These are phyloP conservation scores for Lipomyces sp. DNA, from an alignment of 805 yeast species.

Conservation along the genomic window DNA sequence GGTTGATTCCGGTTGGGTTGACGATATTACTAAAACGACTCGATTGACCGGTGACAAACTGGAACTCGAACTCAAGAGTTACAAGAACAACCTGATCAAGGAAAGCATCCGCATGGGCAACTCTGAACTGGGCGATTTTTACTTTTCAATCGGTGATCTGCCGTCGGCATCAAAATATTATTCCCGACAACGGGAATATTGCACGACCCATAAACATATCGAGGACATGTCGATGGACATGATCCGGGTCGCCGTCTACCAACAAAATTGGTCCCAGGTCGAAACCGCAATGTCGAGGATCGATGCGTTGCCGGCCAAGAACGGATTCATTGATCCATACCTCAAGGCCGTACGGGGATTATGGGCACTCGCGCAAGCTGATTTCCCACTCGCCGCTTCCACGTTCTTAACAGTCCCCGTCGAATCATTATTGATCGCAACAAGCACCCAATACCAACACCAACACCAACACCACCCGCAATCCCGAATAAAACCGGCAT, in stretches of 20 bases:
- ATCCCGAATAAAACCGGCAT: neutral
- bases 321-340: conserved; percentile 20
- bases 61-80: conserved; percentile 34
- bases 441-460: too few relatives aligned
- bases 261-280: conserved; percentile 31
- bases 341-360: conserved; percentile 25
- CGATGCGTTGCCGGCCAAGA: conserved; percentile 25
- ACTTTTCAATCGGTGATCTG: conserved; percentile 28
- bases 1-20: conserved; percentile 27
- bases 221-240: conserved; percentile 33
- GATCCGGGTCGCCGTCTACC: conserved; percentile 29
- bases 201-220: conserved; percentile 35
- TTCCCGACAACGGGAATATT: conserved; percentile 31
- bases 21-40: conserved; percentile 1
- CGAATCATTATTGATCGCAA: conserved; percentile 6
- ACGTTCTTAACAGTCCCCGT: conserved; percentile 15
- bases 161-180: conserved; percentile 27
- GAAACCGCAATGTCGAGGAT: conserved; percentile 23
- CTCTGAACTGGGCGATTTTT: conserved; percentile 33
- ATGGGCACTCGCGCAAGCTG: conserved; percentile 17
- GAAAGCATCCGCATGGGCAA: conserved; percentile 37
- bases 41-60: conserved; percentile 25
- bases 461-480: too few relatives aligned
- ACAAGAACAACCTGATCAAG: conserved; percentile 34
- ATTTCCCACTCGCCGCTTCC: conserved; percentile 21